Percentiles rank a stretch among this genome's conserved stretches.
Conservation (phyloP, 2,329 filamentous ascomycete species). For the Fonsecaea monophora region DNA sequence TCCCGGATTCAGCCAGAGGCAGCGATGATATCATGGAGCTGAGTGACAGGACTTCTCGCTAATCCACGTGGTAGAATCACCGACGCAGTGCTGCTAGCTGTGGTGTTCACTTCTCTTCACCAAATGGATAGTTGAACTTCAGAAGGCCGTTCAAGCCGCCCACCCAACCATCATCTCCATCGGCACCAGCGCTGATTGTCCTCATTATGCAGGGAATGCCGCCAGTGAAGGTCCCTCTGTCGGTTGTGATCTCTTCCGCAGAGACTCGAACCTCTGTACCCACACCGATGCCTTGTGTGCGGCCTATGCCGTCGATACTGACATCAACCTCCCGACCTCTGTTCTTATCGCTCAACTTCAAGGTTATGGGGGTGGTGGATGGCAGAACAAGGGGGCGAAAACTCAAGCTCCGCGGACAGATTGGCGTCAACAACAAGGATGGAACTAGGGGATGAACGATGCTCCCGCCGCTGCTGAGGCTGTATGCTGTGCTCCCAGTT, state of each 20-base stretch:
- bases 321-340: slow-evolving; percentile 77
- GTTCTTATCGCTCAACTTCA: slow-evolving; percentile 82
- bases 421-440: slow-evolving; percentile 87
- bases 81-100: not conserved
- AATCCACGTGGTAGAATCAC: not conserved
- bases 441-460: slow-evolving; percentile 94
- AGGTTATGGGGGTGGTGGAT: slow-evolving; percentile 79
- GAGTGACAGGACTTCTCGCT: not conserved
- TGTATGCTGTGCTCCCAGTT: slow-evolving; percentile 94
- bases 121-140: slow-evolving; percentile 98
- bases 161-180: slow-evolving; percentile 89
- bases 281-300: slow-evolving; percentile 69
- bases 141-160: slow-evolving; percentile 89
- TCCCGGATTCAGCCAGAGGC: not conserved
- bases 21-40: not conserved
- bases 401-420: slow-evolving; percentile 88
- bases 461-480: slow-evolving; percentile 86
- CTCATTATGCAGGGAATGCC: slow-evolving; percentile 93
- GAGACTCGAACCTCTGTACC: slow-evolving; percentile 88
- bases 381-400: slow-evolving; percentile 92
- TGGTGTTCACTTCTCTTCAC: slow-evolving; percentile 58
- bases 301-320: slow-evolving; percentile 76
- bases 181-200: slow-evolving; percentile 56
- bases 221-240: slow-evolving; percentile 65
- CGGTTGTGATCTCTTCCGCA: slow-evolving; percentile 72